Conservation (phyloP, 148 eudicot genomes). For the Cornus controversa region DNA sequence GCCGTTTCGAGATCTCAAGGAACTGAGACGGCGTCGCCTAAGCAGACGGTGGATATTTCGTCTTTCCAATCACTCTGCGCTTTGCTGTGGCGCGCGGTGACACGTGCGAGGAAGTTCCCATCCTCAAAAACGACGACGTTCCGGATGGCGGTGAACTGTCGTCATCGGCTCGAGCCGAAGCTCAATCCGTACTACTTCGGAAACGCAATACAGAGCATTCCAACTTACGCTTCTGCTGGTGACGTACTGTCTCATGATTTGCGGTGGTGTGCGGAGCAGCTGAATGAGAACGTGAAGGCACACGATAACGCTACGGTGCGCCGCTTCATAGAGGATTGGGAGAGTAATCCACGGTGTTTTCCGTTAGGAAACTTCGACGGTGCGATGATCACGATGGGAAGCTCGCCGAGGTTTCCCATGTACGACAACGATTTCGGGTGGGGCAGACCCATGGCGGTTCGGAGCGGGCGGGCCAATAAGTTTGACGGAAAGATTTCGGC, state of each 20-base stretch:
- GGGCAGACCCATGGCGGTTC: constrained; percentile 53
- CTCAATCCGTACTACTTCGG: constrained; percentile 66
- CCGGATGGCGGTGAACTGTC: constrained; percentile 76
- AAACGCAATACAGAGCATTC: constrained; percentile 74
- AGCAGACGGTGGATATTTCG: constrained; percentile 44
- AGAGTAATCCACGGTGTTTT: constrained; percentile 26
- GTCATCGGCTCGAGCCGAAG: constrained; percentile 62
- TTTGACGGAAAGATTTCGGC: constrained; percentile 84
- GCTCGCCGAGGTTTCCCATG: constrained; percentile 44
- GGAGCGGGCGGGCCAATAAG: constrained; percentile 78
- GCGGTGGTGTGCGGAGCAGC: constrained; percentile 71
- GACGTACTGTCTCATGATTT: constrained; percentile 44
- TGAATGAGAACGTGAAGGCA: constrained; percentile 32
- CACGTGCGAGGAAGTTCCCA: constrained; percentile 57
- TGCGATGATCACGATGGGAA: constrained; percentile 33
- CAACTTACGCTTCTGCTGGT: constrained; percentile 48
- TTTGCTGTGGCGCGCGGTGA: constrained; percentile 64
- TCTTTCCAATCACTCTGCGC: constrained; percentile 63
- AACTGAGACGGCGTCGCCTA: constrained; percentile 16
- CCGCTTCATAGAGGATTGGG: constrained; percentile 23
- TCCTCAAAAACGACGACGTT: constrained; percentile 50
- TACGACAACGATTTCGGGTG: constrained; percentile 50
- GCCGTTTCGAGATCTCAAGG: background rate
- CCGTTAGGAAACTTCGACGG: constrained; percentile 33
- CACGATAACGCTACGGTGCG: constrained; percentile 25